phyloP scores from a whole-genome alignment of 202 grass and related monocot genomes.

The Dendrocalamus latiflorus region DNA sequence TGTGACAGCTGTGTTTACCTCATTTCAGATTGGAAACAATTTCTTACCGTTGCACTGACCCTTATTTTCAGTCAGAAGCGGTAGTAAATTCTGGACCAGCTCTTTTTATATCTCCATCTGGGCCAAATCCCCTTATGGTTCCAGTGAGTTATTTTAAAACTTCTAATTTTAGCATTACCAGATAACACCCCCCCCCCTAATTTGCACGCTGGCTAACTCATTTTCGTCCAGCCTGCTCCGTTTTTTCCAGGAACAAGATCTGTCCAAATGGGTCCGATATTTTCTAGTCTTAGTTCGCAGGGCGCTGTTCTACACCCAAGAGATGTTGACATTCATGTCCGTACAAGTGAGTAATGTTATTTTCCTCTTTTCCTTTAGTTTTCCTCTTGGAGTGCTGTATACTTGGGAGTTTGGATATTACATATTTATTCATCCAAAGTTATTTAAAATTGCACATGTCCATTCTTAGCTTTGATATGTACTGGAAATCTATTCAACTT shows the following conservation, averaged over 20 bases:
- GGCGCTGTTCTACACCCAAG: constrained; percentile 56
- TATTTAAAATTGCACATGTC: background rate
- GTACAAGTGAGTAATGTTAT: constrained; percentile 47
- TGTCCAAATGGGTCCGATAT: constrained; percentile 63
- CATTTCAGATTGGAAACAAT: constrained; percentile 4
- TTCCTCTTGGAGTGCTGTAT: background rate
- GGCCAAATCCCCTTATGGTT: constrained; percentile 97
- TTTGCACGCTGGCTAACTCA: no score
- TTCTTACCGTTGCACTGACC: background rate
- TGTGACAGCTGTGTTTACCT: constrained; percentile 1
- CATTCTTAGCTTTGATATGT: constrained; percentile 12
- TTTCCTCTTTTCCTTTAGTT: constrained; percentile 8
- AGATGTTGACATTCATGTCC: constrained; percentile 70
- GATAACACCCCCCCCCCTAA: no score
- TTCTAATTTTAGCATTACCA: constrained; percentile 17
- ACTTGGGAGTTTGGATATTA: background rate
- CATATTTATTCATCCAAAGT: background rate
- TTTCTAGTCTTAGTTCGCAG: constrained; percentile 49
- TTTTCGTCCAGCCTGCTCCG: constrained; percentile 79
- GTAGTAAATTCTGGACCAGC: constrained; percentile 86
- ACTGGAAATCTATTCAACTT: background rate
- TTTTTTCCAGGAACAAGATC: constrained; percentile 71
- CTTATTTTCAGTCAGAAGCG: constrained; percentile 69
- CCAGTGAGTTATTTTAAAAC: constrained; percentile 51
- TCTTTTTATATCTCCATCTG: constrained; percentile 91